Percentiles rank a stretch among this genome's conserved stretches.
phyloP scores from a whole-genome alignment of 2,329 filamentous ascomycete species.

The Aspergillus pseudonomiae region DNA sequence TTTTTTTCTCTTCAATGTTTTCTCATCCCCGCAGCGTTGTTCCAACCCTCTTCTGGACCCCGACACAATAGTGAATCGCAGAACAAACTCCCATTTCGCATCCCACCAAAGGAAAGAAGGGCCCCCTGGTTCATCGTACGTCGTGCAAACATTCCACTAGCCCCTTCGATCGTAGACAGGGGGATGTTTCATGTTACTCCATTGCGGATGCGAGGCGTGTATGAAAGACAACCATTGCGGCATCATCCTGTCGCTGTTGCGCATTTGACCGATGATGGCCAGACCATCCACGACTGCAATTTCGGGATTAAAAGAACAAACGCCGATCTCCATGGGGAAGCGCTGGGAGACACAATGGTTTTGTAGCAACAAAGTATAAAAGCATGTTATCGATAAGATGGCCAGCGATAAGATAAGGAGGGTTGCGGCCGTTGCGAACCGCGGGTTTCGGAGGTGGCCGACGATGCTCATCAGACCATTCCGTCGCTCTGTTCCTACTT shows the following conservation, averaged over 20 bases:
- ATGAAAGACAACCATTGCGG: background rate
- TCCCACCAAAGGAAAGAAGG: background rate
- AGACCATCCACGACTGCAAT: background rate
- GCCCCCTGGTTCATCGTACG: background rate
- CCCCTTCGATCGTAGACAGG: background rate
- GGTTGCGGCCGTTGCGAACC: slow-evolving; percentile 28
- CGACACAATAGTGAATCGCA: background rate
- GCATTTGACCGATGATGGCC: background rate
- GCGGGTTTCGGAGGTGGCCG: slow-evolving; percentile 45
- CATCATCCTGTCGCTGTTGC: background rate
- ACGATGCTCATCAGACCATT: slow-evolving; percentile 28
- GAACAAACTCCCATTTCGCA: background rate
- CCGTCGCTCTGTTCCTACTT: slow-evolving; percentile 13
- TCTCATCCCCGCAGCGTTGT: background rate
- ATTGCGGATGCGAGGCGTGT: background rate
- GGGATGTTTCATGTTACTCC: background rate
- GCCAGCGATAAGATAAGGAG: slow-evolving; percentile 34
- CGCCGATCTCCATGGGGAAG: background rate
- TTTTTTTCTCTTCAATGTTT: background rate
- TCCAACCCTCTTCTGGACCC: background rate
- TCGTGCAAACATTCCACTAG: background rate
- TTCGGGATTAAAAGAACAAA: background rate
- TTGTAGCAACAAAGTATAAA: background rate
- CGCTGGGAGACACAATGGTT: background rate
- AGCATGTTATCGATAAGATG: slow-evolving; percentile 3